phyloP scores from a whole-genome alignment of 345 rosid genomes.

The Turritis glabra region DNA sequence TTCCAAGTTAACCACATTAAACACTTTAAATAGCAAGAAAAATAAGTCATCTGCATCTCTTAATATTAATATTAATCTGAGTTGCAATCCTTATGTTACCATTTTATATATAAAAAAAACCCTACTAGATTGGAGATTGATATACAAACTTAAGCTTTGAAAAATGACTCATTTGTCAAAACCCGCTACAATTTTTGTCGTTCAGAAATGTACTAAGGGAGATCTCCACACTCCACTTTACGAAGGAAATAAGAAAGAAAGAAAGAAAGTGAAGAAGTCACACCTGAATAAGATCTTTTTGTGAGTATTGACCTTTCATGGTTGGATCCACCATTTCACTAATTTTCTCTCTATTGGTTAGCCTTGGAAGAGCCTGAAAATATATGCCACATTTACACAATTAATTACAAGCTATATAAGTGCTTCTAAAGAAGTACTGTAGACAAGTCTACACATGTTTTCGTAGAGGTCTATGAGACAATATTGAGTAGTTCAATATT shows the following conservation, averaged over 20 bases:
- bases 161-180: neutral
- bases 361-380: slow-evolving; percentile 81
- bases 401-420: neutral
- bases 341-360: slow-evolving; percentile 70
- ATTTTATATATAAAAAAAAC: neutral
- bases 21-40: neutral
- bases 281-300: slow-evolving; percentile 86
- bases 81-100: neutral
- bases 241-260: neutral
- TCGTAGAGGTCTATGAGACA: neutral
- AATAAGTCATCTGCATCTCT: neutral
- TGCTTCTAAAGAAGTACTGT: neutral
- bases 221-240: no score
- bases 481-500: neutral
- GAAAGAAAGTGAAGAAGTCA: neutral
- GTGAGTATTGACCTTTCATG: slow-evolving; percentile 60
- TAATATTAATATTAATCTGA: neutral
- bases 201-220: neutral
- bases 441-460: neutral
- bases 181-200: neutral
- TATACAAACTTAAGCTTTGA: neutral
- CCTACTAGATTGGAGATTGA: neutral
- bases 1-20: neutral
- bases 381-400: neutral
- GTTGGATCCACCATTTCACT: slow-evolving; percentile 83